These are phyloP conservation scores for Rhododendron henanense DNA, from an alignment of 148 eudicot species.

Conservation along the genomic window DNA sequence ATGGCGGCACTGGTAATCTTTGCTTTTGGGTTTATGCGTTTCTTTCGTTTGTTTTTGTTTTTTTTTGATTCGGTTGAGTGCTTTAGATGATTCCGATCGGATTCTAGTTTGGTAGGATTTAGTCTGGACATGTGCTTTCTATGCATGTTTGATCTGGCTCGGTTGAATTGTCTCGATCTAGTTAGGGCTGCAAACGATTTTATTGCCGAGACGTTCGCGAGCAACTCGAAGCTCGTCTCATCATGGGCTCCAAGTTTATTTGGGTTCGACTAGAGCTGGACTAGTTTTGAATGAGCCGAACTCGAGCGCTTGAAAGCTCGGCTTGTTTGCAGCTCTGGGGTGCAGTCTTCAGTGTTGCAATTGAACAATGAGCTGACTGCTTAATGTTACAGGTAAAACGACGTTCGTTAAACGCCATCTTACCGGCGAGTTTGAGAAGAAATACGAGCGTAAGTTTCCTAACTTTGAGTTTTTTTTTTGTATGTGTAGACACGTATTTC, in stretches of 20 bases:
- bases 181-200: neutral
- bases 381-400: constrained; percentile 9
- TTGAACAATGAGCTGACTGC: neutral
- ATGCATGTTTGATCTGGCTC: neutral
- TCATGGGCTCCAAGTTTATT: too few species aligned
- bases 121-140: neutral
- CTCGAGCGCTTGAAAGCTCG: neutral
- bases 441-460: constrained; percentile 12
- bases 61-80: neutral
- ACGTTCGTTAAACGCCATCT: constrained; percentile 21
- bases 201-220: neutral
- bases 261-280: neutral
- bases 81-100: neutral
- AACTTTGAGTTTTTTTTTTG: neutral
- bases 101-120: too few species aligned
- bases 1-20: constrained; percentile 12
- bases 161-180: neutral
- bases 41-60: neutral
- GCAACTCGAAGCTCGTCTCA: too few species aligned
- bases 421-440: constrained; percentile 23
- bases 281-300: neutral
- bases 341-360: neutral
- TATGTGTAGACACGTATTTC: neutral
- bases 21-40: neutral
- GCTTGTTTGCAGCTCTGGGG: neutral